Evolutionary conservation across 371 early-diverging fungal species (phyloP), one percentile per base, ranked within the genome.

Genomic region (Mortierella sp.): DNA sequence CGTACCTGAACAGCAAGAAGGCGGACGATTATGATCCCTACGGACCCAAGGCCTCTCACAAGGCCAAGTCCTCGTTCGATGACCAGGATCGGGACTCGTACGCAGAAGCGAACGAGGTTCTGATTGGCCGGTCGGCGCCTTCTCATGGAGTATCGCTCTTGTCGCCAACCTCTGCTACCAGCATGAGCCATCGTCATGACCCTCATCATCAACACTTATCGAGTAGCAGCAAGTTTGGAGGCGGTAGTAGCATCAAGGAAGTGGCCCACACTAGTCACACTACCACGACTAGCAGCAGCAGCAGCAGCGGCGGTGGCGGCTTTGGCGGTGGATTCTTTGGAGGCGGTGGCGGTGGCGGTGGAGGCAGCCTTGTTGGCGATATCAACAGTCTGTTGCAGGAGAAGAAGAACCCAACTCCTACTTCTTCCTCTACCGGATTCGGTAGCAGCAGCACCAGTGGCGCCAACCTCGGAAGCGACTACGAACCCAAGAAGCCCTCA

Each of bases 101-200:
- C 48, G 7, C 51, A 4, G 58, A 73, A 5, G 55, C 74, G 6
- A 74, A 58, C 21, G 84, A 80, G 71, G 63, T 58, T 4, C 24
- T 80, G 72, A 80, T 84, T 54, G 81, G 74, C 0, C 48, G 51
- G 21, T 63, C 76, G 16, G 55, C 60, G 0, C 44, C 41, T n/a
- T 60, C 80, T 0, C 77, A 75, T 0, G 75, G 79, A n/a, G 70
- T 83, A 27, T 83, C 83, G 1, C 54, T 80, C 29, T 41, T 70
- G 27, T 83, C 84, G 1, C 60, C 80, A 7, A 73, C 80, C 18
- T 77, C 72, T 35, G 76, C 58, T 1, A 58, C 60, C 10, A 77
- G 77, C 32, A 80, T 84, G 70, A 84, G 84, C 32, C 68, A 84
- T 76, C 84, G 84, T 41, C 81, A 84, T 58, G 84, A 84, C 24